Conservation (phyloP, 768 basidiomycete species). For the Pisolithus microcarpus region DNA sequence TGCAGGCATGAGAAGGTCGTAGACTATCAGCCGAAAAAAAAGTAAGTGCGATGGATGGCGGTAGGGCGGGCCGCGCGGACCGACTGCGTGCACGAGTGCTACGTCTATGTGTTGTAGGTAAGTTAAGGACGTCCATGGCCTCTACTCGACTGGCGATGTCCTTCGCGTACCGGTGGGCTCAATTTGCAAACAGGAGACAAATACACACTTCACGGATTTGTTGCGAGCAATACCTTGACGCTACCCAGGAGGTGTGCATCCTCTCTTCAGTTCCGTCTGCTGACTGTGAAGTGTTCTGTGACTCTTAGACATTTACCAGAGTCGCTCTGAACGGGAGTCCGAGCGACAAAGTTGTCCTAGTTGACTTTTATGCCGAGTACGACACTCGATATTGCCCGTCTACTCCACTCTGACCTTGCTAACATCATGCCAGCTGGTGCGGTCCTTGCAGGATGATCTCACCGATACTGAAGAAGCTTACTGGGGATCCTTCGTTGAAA, state of each 20-base stretch:
- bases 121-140: constrained; percentile 6
- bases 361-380: constrained; percentile 79
- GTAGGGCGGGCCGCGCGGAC: too few relatives aligned
- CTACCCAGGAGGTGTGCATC: constrained; percentile 36
- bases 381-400: constrained; percentile 15
- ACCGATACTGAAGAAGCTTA: constrained; percentile 59
- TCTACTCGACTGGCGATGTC: constrained; percentile 7
- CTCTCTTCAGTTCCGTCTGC: not conserved
- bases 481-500: constrained; percentile 35
- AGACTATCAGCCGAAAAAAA: not conserved
- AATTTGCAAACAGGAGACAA: constrained; percentile 17
- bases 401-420: not conserved
- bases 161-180: constrained; percentile 3
- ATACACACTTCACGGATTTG: constrained; percentile 35
- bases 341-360: constrained; percentile 52
- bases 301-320: constrained; percentile 29
- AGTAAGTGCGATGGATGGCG: too few relatives aligned
- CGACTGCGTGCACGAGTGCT: not conserved
- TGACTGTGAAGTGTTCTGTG: not conserved
- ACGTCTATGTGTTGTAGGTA: not conserved
- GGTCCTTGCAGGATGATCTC: constrained; percentile 67
- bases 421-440: constrained; percentile 54
- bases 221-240: constrained; percentile 37
- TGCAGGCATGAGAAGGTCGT: constrained; percentile 18
- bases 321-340: constrained; percentile 25